Conservation (phyloP, 2,329 filamentous ascomycete genomes). For the Periglandula ipomoeae region DNA sequence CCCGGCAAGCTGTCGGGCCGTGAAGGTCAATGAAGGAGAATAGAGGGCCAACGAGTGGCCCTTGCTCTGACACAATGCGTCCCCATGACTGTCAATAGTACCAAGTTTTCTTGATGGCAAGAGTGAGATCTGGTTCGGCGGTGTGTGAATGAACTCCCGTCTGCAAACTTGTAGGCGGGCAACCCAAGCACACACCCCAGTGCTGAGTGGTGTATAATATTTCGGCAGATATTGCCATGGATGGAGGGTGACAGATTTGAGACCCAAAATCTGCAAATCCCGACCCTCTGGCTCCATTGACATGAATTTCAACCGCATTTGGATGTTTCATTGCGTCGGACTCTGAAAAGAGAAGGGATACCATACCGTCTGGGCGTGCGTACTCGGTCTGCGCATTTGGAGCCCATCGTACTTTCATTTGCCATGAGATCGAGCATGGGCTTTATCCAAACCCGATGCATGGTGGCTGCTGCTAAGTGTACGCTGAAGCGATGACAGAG, state of each 20-base stretch:
- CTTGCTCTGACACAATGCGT: neutral
- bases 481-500: neutral
- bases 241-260: neutral
- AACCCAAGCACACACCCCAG: neutral
- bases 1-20: neutral
- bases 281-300: neutral
- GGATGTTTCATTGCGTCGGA: neutral
- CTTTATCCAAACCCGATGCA: neutral
- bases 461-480: neutral
- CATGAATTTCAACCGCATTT: neutral
- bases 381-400: neutral
- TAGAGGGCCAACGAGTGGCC: neutral
- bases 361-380: no score
- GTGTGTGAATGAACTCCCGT: neutral
- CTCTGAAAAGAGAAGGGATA: neutral
- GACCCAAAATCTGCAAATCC: neutral
- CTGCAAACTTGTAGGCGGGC: neutral
- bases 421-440: neutral
- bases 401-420: neutral
- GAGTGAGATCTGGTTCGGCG: neutral
- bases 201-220: neutral
- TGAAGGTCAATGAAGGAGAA: conserved; percentile 2
- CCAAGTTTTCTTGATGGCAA: neutral
- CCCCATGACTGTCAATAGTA: neutral
- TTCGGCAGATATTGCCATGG: neutral